These are phyloP conservation scores for Dactylellina leptospora DNA, from an alignment of 2,329 filamentous ascomycete genomes.

Conservation along the genomic window DNA sequence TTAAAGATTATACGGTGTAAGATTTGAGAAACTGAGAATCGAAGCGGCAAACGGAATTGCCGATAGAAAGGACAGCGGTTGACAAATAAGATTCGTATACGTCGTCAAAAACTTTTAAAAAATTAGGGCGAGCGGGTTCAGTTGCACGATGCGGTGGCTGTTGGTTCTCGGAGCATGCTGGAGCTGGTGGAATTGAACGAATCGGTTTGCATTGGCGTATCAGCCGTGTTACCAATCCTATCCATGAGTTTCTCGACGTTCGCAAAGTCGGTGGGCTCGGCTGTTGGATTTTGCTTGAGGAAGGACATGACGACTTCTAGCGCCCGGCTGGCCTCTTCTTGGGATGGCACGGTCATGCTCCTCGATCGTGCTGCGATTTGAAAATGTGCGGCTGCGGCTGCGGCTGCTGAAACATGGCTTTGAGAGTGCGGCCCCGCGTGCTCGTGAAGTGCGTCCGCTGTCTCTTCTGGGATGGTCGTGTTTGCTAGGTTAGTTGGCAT, in stretches of 20 bases:
- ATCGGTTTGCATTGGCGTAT: constrained; percentile 63
- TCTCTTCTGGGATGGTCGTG: constrained; percentile 52
- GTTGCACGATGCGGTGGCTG: constrained; percentile 49
- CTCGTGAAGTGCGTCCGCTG: constrained; percentile 40
- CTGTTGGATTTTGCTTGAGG: constrained; percentile 74
- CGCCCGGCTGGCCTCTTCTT: constrained; percentile 84
- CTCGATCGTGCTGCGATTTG: constrained; percentile 54
- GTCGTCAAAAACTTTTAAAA: constrained; percentile 9
- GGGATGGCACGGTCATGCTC: constrained; percentile 66
- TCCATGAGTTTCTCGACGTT: constrained; percentile 83
- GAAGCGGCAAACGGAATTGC: not conserved
- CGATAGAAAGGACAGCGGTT: not conserved
- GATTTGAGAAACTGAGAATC: not conserved
- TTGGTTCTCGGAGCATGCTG: constrained; percentile 47
- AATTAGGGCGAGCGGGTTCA: constrained; percentile 15
- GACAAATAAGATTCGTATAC: constrained; percentile 45
- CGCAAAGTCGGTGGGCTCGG: constrained; percentile 79
- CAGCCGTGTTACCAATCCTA: constrained; percentile 52
- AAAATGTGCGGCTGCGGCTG: constrained; percentile 30
- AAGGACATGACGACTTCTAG: constrained; percentile 83
- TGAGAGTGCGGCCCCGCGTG: constrained; percentile 5
- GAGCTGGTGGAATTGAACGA: constrained; percentile 34
- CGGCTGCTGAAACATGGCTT: not conserved
- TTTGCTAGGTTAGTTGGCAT: constrained; percentile 50
- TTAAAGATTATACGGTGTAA: constrained; percentile 20